Evolutionary conservation across 2,329 filamentous ascomycete species (phyloP).

Genomic region (Fusarium guadeloupense): DNA sequence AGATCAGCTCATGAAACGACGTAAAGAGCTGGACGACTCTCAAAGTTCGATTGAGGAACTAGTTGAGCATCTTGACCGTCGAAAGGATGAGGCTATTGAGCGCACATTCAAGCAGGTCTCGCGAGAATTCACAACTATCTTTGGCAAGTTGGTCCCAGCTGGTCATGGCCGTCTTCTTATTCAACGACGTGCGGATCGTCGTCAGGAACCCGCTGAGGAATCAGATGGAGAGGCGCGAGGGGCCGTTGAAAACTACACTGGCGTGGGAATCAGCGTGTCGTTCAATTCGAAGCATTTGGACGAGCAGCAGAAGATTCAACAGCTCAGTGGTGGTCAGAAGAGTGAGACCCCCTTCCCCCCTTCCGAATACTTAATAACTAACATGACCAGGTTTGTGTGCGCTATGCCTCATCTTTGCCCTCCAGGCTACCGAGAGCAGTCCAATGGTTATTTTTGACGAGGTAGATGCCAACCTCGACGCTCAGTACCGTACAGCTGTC

Average conservation of each 20-base stretch:
- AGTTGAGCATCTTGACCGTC: constrained; percentile 89
- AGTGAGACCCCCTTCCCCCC: constrained; percentile 66
- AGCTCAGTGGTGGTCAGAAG: constrained; percentile 97
- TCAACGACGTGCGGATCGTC: constrained; percentile 84
- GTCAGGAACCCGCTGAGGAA: constrained; percentile 62
- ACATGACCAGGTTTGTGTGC: constrained; percentile 79
- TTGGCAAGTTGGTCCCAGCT: constrained; percentile 93
- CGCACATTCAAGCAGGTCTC: constrained; percentile 98
- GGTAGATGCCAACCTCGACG: constrained; percentile 97
- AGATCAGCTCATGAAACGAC: constrained; percentile 83
- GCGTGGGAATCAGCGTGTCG: constrained; percentile 95
- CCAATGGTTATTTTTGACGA: constrained; percentile 99
- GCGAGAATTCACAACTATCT: constrained; percentile 90
- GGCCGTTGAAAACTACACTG: constrained; percentile 92
- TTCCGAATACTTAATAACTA: background rate
- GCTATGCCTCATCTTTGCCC: constrained; percentile 97
- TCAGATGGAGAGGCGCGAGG: constrained; percentile 75
- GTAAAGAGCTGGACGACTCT: constrained; percentile 86
- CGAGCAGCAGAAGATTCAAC: constrained; percentile 97
- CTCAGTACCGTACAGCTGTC: constrained; percentile 96
- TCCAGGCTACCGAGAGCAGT: constrained; percentile 95
- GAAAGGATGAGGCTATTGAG: constrained; percentile 97
- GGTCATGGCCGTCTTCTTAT: constrained; percentile 93
- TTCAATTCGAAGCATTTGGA: constrained; percentile 97
- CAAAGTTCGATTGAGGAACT: constrained; percentile 91